phyloP scores from a whole-genome alignment of 176 grass and related monocot species.

The Aegilops tauschii region DNA sequence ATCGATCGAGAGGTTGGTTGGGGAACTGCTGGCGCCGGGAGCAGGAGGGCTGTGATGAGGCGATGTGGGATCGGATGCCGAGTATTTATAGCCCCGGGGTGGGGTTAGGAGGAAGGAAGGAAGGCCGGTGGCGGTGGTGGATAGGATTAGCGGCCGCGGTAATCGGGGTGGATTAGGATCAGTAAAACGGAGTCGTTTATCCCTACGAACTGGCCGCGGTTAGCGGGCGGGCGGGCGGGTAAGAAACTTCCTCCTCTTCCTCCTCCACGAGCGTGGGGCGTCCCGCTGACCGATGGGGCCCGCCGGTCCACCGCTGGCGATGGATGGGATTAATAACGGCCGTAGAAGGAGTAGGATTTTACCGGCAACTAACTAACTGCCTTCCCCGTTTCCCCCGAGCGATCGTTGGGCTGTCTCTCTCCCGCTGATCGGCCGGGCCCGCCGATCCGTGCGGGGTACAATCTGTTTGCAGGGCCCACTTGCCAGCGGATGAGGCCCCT shows the following conservation, averaged over 20 bases:
- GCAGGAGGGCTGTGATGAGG: background rate
- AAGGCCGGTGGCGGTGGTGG: background rate
- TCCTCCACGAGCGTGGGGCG: background rate
- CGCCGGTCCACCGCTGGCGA: background rate
- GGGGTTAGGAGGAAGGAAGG: too few species aligned
- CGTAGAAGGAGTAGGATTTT: too few species aligned
- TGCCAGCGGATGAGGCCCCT: too few species aligned
- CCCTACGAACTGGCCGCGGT: background rate
- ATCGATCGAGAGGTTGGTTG: background rate
- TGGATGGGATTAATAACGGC: too few species aligned
- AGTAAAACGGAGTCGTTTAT: background rate
- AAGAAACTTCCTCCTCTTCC: background rate
- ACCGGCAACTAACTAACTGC: too few species aligned
- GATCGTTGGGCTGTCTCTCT: too few species aligned
- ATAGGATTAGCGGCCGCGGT: background rate
- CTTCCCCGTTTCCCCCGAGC: too few species aligned
- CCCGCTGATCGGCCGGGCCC: too few species aligned
- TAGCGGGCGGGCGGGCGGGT: background rate
- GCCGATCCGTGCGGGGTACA: too few species aligned
- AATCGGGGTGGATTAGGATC: background rate
- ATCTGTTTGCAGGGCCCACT: too few species aligned
- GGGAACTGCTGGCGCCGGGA: background rate
- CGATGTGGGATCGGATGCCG: background rate
- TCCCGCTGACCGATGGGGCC: background rate
- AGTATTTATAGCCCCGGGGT: conserved; percentile 10